Conservation (phyloP, 2,329 filamentous ascomycete species). For the Lizonia empirigonia region DNA sequence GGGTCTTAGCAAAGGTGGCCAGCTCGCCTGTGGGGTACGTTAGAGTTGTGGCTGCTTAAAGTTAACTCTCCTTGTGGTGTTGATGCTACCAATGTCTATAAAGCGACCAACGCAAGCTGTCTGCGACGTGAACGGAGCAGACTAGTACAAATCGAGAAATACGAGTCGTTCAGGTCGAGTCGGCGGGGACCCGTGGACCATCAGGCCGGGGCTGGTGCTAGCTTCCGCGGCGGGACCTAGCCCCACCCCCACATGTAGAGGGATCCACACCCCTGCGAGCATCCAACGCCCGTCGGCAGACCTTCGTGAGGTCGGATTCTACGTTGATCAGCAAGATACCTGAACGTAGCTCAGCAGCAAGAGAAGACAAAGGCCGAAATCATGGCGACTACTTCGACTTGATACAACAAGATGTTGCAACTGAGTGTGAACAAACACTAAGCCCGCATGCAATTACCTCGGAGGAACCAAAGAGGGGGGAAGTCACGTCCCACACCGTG, state of each 20-base stretch:
- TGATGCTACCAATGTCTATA: no score
- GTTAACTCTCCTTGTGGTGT: no score
- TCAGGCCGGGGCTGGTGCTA: neutral
- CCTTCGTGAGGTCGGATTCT: neutral
- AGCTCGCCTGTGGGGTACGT: no score
- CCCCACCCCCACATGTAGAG: neutral
- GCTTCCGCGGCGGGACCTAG: neutral
- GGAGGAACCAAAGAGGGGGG: neutral
- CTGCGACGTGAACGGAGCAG: neutral
- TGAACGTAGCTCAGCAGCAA: neutral
- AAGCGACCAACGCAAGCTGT: neutral
- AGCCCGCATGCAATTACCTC: neutral
- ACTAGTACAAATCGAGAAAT: neutral
- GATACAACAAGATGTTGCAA: neutral
- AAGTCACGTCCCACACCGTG: neutral
- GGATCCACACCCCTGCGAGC: neutral
- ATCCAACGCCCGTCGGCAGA: neutral
- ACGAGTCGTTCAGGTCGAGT: slow-evolving; percentile 5
- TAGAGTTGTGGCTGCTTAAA: no score
- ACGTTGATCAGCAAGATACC: neutral
- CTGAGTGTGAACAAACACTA: neutral
- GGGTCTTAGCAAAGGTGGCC: no score
- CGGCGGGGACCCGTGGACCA: neutral
- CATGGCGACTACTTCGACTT: neutral
- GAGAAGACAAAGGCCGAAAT: neutral